A percentile compares a stretch with the other conserved stretches of the same genome.
phyloP scores from a whole-genome alignment of 1,139 yeast species.

The Blastobotrys apis region DNA sequence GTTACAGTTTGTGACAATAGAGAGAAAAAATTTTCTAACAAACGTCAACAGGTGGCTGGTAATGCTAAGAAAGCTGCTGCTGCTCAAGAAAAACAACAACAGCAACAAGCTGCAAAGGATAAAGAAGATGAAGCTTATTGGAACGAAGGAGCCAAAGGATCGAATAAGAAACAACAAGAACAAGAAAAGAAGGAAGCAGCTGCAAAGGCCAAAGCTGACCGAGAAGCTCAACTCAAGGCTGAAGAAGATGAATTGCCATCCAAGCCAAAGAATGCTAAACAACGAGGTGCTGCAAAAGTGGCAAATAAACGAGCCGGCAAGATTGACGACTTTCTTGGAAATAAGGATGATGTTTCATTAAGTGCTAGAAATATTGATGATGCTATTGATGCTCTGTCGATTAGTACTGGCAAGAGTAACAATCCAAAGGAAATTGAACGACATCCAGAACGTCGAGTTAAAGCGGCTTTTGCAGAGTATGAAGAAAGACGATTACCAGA shows the following conservation, averaged over 20 bases:
- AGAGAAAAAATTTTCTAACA: background rate
- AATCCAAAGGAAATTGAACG: conserved; percentile 62
- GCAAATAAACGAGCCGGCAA: conserved; percentile 61
- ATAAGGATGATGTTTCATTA: conserved; percentile 41
- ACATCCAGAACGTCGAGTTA: conserved; percentile 86
- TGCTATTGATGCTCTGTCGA: conserved; percentile 72
- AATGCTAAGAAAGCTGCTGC: conserved; percentile 67
- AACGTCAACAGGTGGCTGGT: conserved; percentile 47
- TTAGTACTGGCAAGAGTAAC: conserved; percentile 41
- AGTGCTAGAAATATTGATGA: conserved; percentile 73
- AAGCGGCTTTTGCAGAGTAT: conserved; percentile 71
- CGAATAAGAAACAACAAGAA: conserved; percentile 60
- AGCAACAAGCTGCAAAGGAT: conserved; percentile 45
- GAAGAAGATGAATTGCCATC: conserved; percentile 63
- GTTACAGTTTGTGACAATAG: conserved; percentile 8
- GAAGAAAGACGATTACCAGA: conserved; percentile 74
- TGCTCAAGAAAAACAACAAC: conserved; percentile 59
- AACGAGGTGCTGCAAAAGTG: conserved; percentile 68
- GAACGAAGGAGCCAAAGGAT: conserved; percentile 69
- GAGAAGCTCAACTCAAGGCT: conserved; percentile 46
- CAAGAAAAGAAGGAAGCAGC: conserved; percentile 40
- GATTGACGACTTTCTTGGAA: conserved; percentile 46
- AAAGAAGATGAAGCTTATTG: conserved; percentile 61
- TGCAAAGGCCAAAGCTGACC: conserved; percentile 40
- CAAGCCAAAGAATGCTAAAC: conserved; percentile 51